Evolutionary conservation across 73 alveolate genomes (phyloP), one percentile per base, ranked within the genome.

Genomic region (Breviolum minutum): DNA sequence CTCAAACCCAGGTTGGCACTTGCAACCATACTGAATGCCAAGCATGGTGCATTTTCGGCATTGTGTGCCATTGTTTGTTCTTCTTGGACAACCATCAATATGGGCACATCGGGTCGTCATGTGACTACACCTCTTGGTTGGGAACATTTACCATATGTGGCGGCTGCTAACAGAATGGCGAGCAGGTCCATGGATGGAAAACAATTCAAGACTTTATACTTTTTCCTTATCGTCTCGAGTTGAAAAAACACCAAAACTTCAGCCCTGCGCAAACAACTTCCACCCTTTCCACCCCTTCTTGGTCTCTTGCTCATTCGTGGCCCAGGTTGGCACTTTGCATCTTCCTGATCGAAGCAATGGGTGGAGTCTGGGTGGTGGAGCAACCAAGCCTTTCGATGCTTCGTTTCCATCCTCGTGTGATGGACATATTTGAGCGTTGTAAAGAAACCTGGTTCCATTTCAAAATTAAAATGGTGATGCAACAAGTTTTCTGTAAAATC

Each of bases 21-120:
- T 24, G 61, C 94, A 20, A 61, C 79, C 11, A 7, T 85, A 7
- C 63, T 85, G 29, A 85, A 85, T 62, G 61, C 63, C n/a, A 60
- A 85, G 94, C 63, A 4, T 61, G 94, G 79, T 0, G 19, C 6
- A 24, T 60, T 62, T 29, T 2, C 29, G 16, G 69, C 26, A 11
- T 63, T 85, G 1, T 40, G 68, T 10, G 94, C 79, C 12, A 62
- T 85, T 13, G 77, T 61, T 8, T 85, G 94, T 20, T 3, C 29
- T 5, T 6, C 29, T 9, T 85, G 77, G 77, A 85, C 77, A 0
- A 26, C 63, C 5, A 62, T 85, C 10, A 85, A 85, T 32, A 60
- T 60, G 94, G 76, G 76, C 62, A 61, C 94, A 2, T 85, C 94
- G 24, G 94, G 94, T 29, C 61, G 94, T 24, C 68, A 26, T 20